phyloP scores from a whole-genome alignment of 768 basidiomycete genomes.

The Lentinula edodes region DNA sequence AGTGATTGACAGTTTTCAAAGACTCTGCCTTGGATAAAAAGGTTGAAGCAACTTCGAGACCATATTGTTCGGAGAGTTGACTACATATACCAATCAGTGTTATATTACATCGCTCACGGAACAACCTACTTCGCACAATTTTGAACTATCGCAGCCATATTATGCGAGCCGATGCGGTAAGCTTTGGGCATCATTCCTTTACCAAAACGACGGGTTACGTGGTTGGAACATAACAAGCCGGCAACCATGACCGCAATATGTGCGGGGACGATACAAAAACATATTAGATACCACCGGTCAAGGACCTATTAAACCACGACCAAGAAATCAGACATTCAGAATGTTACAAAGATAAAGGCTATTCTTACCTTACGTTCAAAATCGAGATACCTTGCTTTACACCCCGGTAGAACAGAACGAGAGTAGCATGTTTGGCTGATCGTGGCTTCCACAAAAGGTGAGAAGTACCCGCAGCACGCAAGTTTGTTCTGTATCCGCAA shows the following conservation, averaged over 20 bases:
- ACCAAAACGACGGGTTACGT: conserved; percentile 82
- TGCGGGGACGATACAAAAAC: conserved; percentile 63
- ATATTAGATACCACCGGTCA: conserved; percentile 56
- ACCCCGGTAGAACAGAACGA: conserved; percentile 65
- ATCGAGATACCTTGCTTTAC: conserved; percentile 57
- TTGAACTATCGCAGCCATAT: conserved; percentile 82
- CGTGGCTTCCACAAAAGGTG: conserved; percentile 76
- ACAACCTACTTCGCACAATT: conserved; percentile 65
- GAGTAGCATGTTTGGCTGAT: conserved; percentile 71
- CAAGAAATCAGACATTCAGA: background rate
- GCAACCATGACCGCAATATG: conserved; percentile 61
- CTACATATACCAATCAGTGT: conserved; percentile 23
- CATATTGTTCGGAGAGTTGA: conserved; percentile 73
- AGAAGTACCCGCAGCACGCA: conserved; percentile 77
- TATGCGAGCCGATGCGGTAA: conserved; percentile 66
- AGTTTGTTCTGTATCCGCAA: conserved; percentile 70
- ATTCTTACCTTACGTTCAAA: conserved; percentile 43
- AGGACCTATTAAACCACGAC: conserved; percentile 15
- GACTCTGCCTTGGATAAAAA: background rate
- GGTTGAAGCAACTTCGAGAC: conserved; percentile 48
- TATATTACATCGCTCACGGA: background rate
- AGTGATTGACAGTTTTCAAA: background rate
- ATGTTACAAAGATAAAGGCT: background rate
- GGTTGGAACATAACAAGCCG: conserved; percentile 70
- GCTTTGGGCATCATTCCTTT: conserved; percentile 88